Evolutionary conservation across 345 rosid species (phyloP).

Genomic region (Conringia planisiliqua): DNA sequence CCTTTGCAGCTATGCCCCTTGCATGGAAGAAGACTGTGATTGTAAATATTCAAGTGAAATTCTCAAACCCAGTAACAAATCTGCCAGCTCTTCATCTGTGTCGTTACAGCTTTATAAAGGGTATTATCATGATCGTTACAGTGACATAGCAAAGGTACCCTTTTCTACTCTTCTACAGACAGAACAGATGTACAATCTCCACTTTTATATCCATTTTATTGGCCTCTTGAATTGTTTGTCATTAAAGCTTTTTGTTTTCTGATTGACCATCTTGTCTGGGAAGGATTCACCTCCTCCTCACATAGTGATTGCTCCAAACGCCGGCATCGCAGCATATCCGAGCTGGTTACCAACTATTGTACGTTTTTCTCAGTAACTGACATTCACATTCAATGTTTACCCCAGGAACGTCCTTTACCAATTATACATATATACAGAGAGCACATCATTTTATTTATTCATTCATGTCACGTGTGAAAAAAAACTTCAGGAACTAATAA

Average conservation of each 20-base stretch:
- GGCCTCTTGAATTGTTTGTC: neutral
- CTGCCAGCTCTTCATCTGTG: constrained; percentile 37
- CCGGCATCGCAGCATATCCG: constrained; percentile 80
- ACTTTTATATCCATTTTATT: neutral
- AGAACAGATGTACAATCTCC: neutral
- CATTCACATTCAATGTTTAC: neutral
- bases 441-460: neutral
- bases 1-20: constrained; percentile 44
- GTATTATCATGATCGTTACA: constrained; percentile 67
- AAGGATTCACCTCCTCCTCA: constrained; percentile 64
- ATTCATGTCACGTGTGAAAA: neutral
- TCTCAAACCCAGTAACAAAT: neutral
- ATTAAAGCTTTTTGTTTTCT: neutral
- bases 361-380: constrained; percentile 27
- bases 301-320: constrained; percentile 78
- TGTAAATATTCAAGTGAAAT: constrained; percentile 49
- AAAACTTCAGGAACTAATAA: constrained; percentile 62
- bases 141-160: constrained; percentile 48
- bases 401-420: neutral
- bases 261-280: constrained; percentile 7
- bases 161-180: neutral
- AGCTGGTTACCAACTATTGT: constrained; percentile 85
- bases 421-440: neutral
- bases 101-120: constrained; percentile 64
- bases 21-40: constrained; percentile 53